These are phyloP conservation scores for Xylaria grammica DNA, from an alignment of 495 filamentous ascomycete species.

Conservation along the genomic window DNA sequence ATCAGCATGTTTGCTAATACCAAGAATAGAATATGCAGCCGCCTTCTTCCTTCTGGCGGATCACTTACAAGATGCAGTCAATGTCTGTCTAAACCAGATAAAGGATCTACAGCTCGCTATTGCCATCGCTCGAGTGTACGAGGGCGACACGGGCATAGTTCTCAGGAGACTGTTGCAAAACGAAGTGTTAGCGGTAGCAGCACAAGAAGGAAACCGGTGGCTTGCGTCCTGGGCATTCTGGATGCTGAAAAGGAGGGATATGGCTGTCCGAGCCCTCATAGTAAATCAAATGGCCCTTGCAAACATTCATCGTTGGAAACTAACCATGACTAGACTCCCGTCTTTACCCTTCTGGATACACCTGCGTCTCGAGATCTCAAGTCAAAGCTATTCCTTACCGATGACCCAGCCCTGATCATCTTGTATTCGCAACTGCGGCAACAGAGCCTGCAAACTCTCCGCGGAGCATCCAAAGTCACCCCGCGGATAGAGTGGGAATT, in stretches of 20 bases:
- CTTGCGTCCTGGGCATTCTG: conserved; percentile 95
- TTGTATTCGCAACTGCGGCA: conserved; percentile 87
- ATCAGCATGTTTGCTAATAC: conserved; percentile 21
- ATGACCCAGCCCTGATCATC: conserved; percentile 86
- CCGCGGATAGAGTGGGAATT: conserved; percentile 86
- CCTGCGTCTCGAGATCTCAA: conserved; percentile 65
- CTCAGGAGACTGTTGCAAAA: conserved; percentile 77
- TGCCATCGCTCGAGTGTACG: conserved; percentile 84
- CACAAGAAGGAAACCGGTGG: conserved; percentile 87
- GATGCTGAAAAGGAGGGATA: conserved; percentile 83
- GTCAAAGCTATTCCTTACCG: conserved; percentile 80
- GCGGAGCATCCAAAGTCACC: conserved; percentile 81
- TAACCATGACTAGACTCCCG: conserved; percentile 64
- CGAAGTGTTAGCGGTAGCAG: conserved; percentile 76
- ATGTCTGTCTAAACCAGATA: conserved; percentile 82
- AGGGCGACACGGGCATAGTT: conserved; percentile 81
- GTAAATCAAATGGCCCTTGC: conserved; percentile 40
- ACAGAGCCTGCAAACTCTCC: conserved; percentile 83
- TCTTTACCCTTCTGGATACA: conserved; percentile 71
- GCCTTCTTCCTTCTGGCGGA: conserved; percentile 95
- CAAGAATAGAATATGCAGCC: conserved; percentile 79
- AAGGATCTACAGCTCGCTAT: conserved; percentile 91
- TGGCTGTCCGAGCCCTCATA: conserved; percentile 85
- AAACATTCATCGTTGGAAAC: conserved; percentile 8
- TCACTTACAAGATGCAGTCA: conserved; percentile 80